phyloP scores from a whole-genome alignment of 106 monocot species.

The Ottelia alismoides region DNA sequence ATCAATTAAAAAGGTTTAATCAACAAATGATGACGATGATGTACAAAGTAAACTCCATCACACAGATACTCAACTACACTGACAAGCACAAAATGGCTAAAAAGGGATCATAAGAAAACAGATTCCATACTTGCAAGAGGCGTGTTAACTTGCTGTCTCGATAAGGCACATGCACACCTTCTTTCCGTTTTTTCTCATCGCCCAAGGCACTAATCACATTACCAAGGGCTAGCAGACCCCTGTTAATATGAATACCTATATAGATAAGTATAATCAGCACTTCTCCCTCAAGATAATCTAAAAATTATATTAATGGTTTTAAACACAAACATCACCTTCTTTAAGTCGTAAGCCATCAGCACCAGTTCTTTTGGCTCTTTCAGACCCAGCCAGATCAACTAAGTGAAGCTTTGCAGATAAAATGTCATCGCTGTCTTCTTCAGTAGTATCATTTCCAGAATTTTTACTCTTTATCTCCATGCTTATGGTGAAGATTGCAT shows the following conservation, averaged over 20 bases:
- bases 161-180: slow-evolving; percentile 96
- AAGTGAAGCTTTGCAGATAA: slow-evolving; percentile 81
- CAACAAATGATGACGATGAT: too few relatives aligned
- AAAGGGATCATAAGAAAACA: too few relatives aligned
- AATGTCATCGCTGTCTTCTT: slow-evolving; percentile 70
- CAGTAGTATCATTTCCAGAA: slow-evolving; percentile 3
- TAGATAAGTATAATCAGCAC: too few relatives aligned
- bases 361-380: slow-evolving; percentile 94
- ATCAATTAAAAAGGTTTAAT: too few relatives aligned
- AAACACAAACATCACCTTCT: slow-evolving; percentile 79
- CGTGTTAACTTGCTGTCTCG: slow-evolving; percentile 97
- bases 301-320: too few relatives aligned
- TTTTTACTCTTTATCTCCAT: slow-evolving; percentile 90
- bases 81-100: too few relatives aligned
- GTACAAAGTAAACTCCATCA: too few relatives aligned
- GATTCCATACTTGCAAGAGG: slow-evolving; percentile 85
- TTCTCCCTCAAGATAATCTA: too few relatives aligned
- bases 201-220: slow-evolving; percentile 99
- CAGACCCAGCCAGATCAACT: slow-evolving; percentile 96
- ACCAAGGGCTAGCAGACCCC: slow-evolving; percentile 82
- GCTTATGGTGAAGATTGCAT: slow-evolving; percentile 95
- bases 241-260: slow-evolving; percentile 90
- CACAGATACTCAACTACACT: too few relatives aligned
- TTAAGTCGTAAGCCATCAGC: slow-evolving; percentile 86
- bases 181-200: slow-evolving; percentile 91